Conservation (phyloP, 2,329 filamentous ascomycete genomes). For the Lachnellula subtilissima region DNA sequence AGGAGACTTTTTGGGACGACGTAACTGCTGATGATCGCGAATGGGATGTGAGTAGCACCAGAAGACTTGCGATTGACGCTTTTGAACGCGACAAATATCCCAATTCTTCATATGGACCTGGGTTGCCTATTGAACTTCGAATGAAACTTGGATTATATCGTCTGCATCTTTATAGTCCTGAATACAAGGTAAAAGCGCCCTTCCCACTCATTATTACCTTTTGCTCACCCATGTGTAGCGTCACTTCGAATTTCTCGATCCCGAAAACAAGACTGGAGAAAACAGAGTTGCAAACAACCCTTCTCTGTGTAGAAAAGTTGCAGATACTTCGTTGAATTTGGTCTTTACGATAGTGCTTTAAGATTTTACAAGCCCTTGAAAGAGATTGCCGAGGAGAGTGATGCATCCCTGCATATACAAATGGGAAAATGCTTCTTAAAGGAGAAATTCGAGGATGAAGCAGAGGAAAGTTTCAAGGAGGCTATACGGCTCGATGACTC, state of each 20-base stretch:
- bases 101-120: slow-evolving; percentile 60
- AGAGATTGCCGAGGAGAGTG: slow-evolving; percentile 43
- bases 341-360: slow-evolving; percentile 50
- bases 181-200: slow-evolving; percentile 57
- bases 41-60: slow-evolving; percentile 72
- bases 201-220: slow-evolving; percentile 11
- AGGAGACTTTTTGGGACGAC: slow-evolving; percentile 74
- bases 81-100: slow-evolving; percentile 55
- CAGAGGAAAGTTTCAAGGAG: slow-evolving; percentile 71
- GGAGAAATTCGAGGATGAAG: slow-evolving; percentile 58
- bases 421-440: slow-evolving; percentile 64
- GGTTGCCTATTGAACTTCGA: slow-evolving; percentile 75
- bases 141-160: slow-evolving; percentile 80
- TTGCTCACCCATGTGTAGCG: slow-evolving; percentile 36
- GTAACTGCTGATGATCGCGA: slow-evolving; percentile 74
- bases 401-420: slow-evolving; percentile 36
- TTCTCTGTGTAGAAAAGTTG: slow-evolving; percentile 73
- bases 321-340: slow-evolving; percentile 50
- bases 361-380: slow-evolving; percentile 53
- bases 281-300: slow-evolving; percentile 59
- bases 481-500: slow-evolving; percentile 67
- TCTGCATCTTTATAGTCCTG: slow-evolving; percentile 57
- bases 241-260: slow-evolving; percentile 68
- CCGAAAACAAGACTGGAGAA: slow-evolving; percentile 47
- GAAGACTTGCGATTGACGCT: slow-evolving; percentile 57